Percentiles rank a stretch among this genome's conserved stretches.
phyloP scores from a whole-genome alignment of 2,329 filamentous ascomycete species.

The Colletotrichum sp. region DNA sequence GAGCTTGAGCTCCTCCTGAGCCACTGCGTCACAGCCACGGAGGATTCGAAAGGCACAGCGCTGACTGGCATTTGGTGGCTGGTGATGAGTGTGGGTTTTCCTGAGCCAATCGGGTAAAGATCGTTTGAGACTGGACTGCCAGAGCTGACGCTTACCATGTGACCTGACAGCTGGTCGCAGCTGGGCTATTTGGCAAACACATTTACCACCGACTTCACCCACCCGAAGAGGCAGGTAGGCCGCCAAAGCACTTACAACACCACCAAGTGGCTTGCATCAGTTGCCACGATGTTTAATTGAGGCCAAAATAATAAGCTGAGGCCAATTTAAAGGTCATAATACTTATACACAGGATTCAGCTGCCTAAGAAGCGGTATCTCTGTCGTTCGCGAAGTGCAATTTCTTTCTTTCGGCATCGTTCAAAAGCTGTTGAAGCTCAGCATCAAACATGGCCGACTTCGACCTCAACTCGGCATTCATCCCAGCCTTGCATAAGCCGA shows the following conservation, averaged over 20 bases:
- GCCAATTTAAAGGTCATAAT: not conserved
- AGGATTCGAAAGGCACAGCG: not conserved
- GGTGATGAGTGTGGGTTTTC: not conserved
- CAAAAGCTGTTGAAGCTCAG: not conserved
- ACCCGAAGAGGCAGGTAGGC: conserved; percentile 1
- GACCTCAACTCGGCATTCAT: conserved; percentile 69
- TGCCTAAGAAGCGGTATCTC: not conserved
- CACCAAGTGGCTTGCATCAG: not conserved
- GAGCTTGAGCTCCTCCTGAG: conserved; percentile 12
- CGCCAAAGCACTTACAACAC: not conserved
- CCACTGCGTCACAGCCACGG: not conserved
- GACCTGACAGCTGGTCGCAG: not conserved
- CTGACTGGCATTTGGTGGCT: not conserved
- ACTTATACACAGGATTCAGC: not conserved
- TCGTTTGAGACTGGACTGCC: not conserved
- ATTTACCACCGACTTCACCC: not conserved
- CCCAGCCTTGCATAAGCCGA: conserved; percentile 84
- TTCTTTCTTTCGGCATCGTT: not conserved
- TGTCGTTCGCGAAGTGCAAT: not conserved
- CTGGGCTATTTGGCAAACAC: not conserved
- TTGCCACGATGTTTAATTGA: not conserved
- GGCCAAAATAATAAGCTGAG: not conserved
- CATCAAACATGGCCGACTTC: conserved; percentile 56
- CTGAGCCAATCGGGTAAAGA: not conserved
- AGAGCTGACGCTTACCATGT: not conserved